Percentiles rank a stretch among this genome's conserved stretches.
phyloP scores from a whole-genome alignment of 2,329 filamentous ascomycete species.

The Rhynchosporium secalis region DNA sequence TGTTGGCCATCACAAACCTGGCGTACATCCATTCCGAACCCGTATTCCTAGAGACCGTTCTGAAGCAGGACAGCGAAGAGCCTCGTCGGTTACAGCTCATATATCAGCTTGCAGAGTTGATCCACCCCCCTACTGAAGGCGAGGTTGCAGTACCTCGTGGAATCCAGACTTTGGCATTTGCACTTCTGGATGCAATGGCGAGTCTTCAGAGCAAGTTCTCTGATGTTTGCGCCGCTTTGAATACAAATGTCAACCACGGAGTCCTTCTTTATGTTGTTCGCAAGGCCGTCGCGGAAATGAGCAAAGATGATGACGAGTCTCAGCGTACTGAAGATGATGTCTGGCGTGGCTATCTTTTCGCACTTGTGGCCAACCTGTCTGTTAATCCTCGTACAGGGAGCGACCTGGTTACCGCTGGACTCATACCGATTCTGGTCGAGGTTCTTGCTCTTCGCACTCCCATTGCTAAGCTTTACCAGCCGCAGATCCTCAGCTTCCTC shows the following conservation, averaged over 20 bases:
- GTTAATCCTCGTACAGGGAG: conserved; percentile 73
- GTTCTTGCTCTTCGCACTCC: conserved; percentile 79
- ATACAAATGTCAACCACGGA: conserved; percentile 94
- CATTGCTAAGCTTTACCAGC: conserved; percentile 80
- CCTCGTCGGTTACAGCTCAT: conserved; percentile 85
- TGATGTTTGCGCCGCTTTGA: conserved; percentile 88
- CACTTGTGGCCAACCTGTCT: conserved; percentile 79
- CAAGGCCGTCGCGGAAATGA: conserved; percentile 84
- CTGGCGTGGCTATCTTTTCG: conserved; percentile 88
- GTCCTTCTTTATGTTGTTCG: conserved; percentile 90
- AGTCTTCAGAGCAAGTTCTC: conserved; percentile 72
- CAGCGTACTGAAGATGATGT: conserved; percentile 72
- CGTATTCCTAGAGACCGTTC: conserved; percentile 80
- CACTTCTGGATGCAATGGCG: conserved; percentile 83
- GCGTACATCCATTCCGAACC: conserved; percentile 84
- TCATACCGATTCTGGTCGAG: conserved; percentile 88
- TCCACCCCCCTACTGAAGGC: conserved; percentile 76
- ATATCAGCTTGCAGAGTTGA: conserved; percentile 88
- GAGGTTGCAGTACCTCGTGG: conserved; percentile 68
- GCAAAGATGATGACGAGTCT: conserved; percentile 57
- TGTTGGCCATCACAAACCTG: conserved; percentile 86
- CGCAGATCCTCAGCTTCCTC: conserved; percentile 81
- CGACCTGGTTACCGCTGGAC: conserved; percentile 82
- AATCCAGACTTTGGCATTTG: conserved; percentile 79
- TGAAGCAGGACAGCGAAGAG: conserved; percentile 86